Percentiles rank a stretch among this genome's conserved stretches.
Evolutionary conservation across 768 basidiomycete species (phyloP).

Genomic region (Mycena olivaceomarginata): DNA sequence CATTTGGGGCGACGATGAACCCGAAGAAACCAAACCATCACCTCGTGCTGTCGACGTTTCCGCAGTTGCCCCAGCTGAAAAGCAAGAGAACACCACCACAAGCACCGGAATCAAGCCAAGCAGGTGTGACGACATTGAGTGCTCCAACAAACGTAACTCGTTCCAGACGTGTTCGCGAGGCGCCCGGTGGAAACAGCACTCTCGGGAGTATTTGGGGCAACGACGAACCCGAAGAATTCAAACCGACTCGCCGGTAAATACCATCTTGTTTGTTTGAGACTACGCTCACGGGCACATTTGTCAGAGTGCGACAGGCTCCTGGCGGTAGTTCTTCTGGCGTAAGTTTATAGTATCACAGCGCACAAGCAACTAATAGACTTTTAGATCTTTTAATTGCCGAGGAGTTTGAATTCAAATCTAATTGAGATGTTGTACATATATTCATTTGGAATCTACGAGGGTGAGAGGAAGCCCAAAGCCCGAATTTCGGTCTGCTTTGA

Average conservation of each 20-base stretch:
- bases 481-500: too few species aligned
- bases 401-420: too few species aligned
- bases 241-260: constrained; percentile 81
- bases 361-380: background rate
- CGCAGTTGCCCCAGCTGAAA: too few species aligned
- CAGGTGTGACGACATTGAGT: too few species aligned
- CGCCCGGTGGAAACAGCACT: constrained; percentile 66
- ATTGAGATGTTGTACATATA: background rate
- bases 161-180: constrained; percentile 64
- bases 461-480: too few species aligned
- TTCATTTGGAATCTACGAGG: background rate
- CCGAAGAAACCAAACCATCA: too few species aligned
- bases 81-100: too few species aligned
- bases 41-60: too few species aligned
- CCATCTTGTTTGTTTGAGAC: background rate
- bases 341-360: background rate
- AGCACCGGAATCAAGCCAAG: too few species aligned
- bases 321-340: constrained; percentile 30
- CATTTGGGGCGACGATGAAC: too few species aligned
- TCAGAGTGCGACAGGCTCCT: constrained; percentile 30
- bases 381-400: constrained; percentile 21
- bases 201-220: constrained; percentile 69
- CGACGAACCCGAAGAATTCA: constrained; percentile 69
- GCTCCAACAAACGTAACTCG: background rate
- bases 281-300: background rate